Base-by-base conservation (phyloP, 768 basidiomycete genomes). In the Mycena chlorophos region DNA sequence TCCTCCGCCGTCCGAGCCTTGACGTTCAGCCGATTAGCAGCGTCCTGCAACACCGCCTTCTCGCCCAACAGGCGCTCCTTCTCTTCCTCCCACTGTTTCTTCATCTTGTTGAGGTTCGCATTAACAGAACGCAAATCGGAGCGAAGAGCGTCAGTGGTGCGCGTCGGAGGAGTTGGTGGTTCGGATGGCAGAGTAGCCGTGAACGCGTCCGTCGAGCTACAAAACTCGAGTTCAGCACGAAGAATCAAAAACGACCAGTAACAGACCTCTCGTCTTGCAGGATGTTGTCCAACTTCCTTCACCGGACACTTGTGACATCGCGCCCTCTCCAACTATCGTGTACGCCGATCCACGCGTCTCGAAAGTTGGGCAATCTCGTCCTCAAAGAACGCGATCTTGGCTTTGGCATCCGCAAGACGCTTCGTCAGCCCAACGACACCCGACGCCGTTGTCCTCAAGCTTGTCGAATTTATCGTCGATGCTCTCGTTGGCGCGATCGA, bases 401-500 rank as follows among this genome's bases (percentile, higher is more conserved):
- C 67, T 6, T 87, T 80, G 8, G 89, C 87, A 60, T 91, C 88
- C 55, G 86, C 87, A 3, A 93, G 79, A 51, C 82, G 85, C 70
- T 77, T 79, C 0, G 87, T 85, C 30, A 91, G 74, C 5, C 81
- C 83, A 42, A 93, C 83, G 38, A 86, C 86, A n/a, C 26, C 84
- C 89, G 14, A 87, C 69, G 4, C 91, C 91, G 0, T 87, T 86
- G 54, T 92, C 86, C 65, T 91, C 89, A 2, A 95, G 84, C 49
- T 87, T 84, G 66, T 92, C 91, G 16, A 95, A 77, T 68, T 94
- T 94, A 65, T 92, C 87, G 62, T 95, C 94, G 51, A 95, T 89
- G 62, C 82, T 88, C 30, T 88, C 85, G 66, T 95, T 93, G 10
- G 91, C 92, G 2, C 67, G 77, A 58, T 88, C 87, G 25, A 94